Conservation (phyloP, 1,284 basidiomycete species). For the Sphaerobolus stellatus region DNA sequence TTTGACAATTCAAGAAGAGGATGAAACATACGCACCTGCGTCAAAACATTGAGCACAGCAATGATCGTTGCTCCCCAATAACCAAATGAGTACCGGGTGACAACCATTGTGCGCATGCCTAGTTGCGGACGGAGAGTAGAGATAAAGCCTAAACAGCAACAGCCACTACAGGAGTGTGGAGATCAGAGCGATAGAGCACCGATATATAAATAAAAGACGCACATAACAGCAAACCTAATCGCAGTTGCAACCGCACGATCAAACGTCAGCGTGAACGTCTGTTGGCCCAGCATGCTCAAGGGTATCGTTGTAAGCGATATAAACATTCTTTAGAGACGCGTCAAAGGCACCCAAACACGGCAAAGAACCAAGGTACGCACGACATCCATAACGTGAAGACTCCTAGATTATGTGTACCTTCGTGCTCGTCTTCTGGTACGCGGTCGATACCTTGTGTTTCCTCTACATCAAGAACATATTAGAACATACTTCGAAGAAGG, state of each 20-base stretch:
- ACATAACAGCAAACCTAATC: constrained; percentile 9
- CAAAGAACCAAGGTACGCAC: constrained; percentile 16
- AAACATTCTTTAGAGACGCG: constrained; percentile 6
- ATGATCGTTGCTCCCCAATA: constrained; percentile 56
- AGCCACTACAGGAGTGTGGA: no score
- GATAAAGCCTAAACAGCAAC: constrained; percentile 45
- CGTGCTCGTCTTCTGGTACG: constrained; percentile 48
- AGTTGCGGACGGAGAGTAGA: constrained; percentile 59
- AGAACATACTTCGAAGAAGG: no score
- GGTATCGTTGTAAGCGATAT: constrained; percentile 52
- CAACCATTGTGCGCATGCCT: constrained; percentile 63
- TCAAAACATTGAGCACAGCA: constrained; percentile 58
- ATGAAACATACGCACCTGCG: no score
- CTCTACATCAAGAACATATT: constrained; percentile 28
- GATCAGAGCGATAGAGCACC: neutral
- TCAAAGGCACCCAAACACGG: neutral
- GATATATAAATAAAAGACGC: neutral
- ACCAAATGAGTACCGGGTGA: constrained; percentile 54
- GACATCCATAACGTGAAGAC: constrained; percentile 51
- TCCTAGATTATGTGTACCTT: constrained; percentile 39
- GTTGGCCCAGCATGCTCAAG: constrained; percentile 55
- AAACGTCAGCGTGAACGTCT: constrained; percentile 51
- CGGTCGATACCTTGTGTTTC: constrained; percentile 54
- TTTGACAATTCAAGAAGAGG: no score
- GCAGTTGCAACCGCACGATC: constrained; percentile 18